These are phyloP conservation scores for Niebla homalea DNA, from an alignment of 495 filamentous ascomycete species.

Conservation along the genomic window DNA sequence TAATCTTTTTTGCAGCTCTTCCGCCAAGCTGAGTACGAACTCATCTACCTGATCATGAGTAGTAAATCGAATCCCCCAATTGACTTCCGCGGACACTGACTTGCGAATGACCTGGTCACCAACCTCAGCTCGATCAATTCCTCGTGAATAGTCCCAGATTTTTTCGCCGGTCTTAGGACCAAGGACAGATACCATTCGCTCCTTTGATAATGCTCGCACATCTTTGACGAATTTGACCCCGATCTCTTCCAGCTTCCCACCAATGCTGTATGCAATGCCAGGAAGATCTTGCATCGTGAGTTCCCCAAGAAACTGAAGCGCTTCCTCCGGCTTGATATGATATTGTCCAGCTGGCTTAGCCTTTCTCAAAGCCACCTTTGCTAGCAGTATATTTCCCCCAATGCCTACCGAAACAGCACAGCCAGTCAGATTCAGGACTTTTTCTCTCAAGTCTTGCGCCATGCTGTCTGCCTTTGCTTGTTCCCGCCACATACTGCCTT, in stretches of 20 bases:
- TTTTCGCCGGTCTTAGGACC: constrained; percentile 90
- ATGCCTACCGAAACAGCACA: constrained; percentile 93
- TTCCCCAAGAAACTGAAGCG: constrained; percentile 60
- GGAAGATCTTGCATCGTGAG: constrained; percentile 70
- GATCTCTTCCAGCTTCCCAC: constrained; percentile 74
- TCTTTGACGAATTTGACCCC: constrained; percentile 72
- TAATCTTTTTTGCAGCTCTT: constrained; percentile 68
- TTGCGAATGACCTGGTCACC: constrained; percentile 71
- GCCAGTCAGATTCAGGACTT: constrained; percentile 57
- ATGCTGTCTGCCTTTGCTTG: constrained; percentile 70
- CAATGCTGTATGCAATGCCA: constrained; percentile 76
- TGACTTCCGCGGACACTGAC: constrained; percentile 90
- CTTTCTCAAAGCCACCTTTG: constrained; percentile 78
- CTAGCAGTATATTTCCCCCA: constrained; percentile 77
- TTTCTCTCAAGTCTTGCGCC: constrained; percentile 48
- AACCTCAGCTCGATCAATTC: constrained; percentile 76
- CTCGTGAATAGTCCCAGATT: constrained; percentile 80
- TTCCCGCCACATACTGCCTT: constrained; percentile 67
- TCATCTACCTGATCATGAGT: constrained; percentile 81
- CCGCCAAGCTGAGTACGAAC: constrained; percentile 69
- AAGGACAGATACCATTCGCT: constrained; percentile 54
- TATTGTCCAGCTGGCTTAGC: constrained; percentile 93
- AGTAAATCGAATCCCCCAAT: constrained; percentile 93
- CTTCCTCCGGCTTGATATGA: constrained; percentile 66
- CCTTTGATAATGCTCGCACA: constrained; percentile 58